Evolutionary conservation across 2,329 filamentous ascomycete species (phyloP).

Genomic region (Magnaporthiopsis poae): DNA sequence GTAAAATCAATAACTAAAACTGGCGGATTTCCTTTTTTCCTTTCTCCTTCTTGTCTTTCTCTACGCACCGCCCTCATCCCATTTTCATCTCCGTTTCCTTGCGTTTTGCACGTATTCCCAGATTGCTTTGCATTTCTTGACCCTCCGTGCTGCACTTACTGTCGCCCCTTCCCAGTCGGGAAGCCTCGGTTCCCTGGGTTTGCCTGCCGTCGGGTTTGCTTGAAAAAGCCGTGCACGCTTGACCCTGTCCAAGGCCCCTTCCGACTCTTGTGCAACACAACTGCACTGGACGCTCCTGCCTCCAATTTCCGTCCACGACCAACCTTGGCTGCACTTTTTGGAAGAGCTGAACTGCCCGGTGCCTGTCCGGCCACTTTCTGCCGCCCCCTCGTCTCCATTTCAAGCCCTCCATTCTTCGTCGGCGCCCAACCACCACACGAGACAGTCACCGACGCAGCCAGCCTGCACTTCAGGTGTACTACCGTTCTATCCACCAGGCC

Average conservation of each 20-base stretch:
- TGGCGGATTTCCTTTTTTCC: neutral
- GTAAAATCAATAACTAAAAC: neutral
- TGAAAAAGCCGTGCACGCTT: neutral
- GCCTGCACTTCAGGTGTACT: neutral
- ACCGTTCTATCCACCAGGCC: neutral
- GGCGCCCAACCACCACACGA: neutral
- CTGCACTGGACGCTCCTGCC: neutral
- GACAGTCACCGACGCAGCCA: neutral
- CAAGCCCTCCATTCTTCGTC: neutral
- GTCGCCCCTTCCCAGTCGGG: neutral
- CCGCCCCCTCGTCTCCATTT: neutral
- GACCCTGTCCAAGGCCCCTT: neutral
- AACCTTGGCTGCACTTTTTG: neutral
- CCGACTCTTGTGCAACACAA: neutral
- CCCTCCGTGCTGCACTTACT: neutral
- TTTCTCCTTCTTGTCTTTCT: neutral
- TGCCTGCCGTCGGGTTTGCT: neutral
- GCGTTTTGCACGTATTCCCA: neutral
- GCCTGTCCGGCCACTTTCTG: neutral
- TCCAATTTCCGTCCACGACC: neutral
- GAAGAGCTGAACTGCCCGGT: neutral
- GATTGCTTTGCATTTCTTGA: neutral
- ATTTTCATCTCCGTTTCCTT: neutral
- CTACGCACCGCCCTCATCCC: neutral
- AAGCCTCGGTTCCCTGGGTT: neutral